These are phyloP conservation scores for Coemansia sp. DNA, from an alignment of 192 early-diverging fungal species.

Conservation along the genomic window DNA sequence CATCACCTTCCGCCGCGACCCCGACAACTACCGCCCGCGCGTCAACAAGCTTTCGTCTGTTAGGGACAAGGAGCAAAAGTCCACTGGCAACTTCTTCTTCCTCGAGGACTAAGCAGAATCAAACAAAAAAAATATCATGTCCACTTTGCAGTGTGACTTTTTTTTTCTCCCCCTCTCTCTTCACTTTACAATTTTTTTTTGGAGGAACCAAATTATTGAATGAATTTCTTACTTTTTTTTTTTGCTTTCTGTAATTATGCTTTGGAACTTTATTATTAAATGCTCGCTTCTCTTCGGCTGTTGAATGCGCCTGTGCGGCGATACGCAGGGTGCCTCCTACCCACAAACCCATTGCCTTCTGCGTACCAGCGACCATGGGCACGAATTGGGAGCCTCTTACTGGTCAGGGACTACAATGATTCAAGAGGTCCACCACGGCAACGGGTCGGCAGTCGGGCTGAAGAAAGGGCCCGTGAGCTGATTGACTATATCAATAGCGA, in stretches of 20 bases:
- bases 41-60: slow-evolving; percentile 96
- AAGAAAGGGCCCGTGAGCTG: too few relatives aligned
- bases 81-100: slow-evolving; percentile 65
- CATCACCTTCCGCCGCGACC: slow-evolving; percentile 98
- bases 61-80: slow-evolving; percentile 96
- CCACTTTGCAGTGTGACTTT: too few relatives aligned
- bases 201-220: too few relatives aligned
- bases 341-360: not conserved
- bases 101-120: slow-evolving; percentile 52
- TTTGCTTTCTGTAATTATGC: too few relatives aligned
- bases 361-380: not conserved
- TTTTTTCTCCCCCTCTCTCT: too few relatives aligned
- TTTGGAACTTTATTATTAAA: not conserved
- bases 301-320: not conserved
- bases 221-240: too few relatives aligned
- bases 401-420: not conserved
- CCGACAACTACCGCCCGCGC: slow-evolving; percentile 93
- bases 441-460: too few relatives aligned
- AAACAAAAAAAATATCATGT: not conserved
- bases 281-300: too few relatives aligned
- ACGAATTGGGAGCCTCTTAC: not conserved
- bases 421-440: not conserved
- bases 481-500: too few relatives aligned
- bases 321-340: not conserved
- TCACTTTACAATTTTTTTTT: too few relatives aligned